These are phyloP conservation scores for Phytophthora nicotianae DNA, from an alignment of 352 stramenopile species.

Conservation along the genomic window DNA sequence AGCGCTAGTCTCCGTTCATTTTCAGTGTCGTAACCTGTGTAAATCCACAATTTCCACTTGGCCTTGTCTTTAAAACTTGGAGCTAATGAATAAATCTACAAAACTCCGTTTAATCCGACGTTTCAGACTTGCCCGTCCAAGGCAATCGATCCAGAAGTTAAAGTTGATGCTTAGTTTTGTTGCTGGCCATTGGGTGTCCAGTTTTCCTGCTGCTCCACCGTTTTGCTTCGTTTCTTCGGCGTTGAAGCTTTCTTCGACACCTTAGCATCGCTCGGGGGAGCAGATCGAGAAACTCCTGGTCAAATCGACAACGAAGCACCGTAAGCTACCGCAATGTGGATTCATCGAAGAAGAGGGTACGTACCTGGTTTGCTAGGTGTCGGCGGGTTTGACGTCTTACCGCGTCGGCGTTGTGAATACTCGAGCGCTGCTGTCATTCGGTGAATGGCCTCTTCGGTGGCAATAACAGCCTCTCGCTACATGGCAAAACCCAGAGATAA, in stretches of 20 bases:
- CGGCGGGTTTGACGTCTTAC: constrained; percentile 19
- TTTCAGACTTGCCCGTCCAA: no score
- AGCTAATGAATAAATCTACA: no score
- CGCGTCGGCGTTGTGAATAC: constrained; percentile 20
- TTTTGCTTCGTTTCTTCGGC: constrained; percentile 22
- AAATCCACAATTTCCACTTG: background rate
- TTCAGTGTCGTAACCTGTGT: background rate
- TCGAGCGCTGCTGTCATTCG: constrained; percentile 38
- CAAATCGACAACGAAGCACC: constrained; percentile 2
- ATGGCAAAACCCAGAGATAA: background rate
- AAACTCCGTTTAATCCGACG: no score
- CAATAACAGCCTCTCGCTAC: constrained; percentile 37
- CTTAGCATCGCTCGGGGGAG: constrained; percentile 7
- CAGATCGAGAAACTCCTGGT: constrained; percentile 1
- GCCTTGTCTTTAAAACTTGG: background rate
- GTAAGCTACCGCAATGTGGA: background rate
- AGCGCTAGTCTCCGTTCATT: background rate
- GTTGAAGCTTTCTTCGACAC: constrained; percentile 16
- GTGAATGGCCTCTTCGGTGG: constrained; percentile 42
- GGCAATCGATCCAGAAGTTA: no score
- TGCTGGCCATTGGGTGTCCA: constrained; percentile 24
- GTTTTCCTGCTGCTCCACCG: constrained; percentile 23
- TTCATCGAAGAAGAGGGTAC: background rate
- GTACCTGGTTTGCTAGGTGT: constrained; percentile 33
- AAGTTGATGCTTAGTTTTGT: constrained; percentile 6